Conservation (phyloP, 2,329 filamentous ascomycete genomes). For the Alternaria novae-zelandiae region DNA sequence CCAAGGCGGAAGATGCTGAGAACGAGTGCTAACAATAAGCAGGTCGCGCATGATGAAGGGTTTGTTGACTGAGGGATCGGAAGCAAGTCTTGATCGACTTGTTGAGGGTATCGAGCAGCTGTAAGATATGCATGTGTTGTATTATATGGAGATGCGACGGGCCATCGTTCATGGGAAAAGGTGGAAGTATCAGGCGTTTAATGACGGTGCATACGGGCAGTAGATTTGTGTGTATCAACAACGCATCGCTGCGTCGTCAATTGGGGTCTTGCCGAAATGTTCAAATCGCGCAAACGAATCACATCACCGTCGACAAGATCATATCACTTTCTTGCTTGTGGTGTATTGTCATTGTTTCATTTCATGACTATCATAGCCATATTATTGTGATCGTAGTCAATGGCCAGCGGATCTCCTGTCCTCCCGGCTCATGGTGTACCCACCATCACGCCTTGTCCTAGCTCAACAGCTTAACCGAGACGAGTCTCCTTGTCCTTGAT, state of each 20-base stretch:
- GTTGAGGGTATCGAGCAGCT: constrained; percentile 22
- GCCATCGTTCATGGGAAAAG: not conserved
- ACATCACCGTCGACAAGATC: not conserved
- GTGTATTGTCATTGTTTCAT: not conserved
- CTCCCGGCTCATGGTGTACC: constrained; percentile 3
- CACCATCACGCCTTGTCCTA: not conserved
- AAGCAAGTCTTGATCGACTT: constrained; percentile 18
- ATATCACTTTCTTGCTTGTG: not conserved
- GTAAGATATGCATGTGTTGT: not conserved
- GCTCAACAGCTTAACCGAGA: constrained; percentile 17
- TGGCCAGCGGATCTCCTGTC: constrained; percentile 21
- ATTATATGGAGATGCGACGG: not conserved
- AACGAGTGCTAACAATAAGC: constrained; percentile 16
- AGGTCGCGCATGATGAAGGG: constrained; percentile 33
- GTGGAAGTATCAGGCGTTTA: not conserved
- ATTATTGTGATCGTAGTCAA: not conserved
- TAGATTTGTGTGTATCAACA: not conserved
- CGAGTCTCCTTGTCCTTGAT: constrained; percentile 70
- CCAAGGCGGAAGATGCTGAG: constrained; percentile 11
- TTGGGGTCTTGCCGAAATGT: not conserved
- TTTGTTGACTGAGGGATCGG: constrained; percentile 32
- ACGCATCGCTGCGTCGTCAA: not conserved
- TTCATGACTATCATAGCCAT: constrained; percentile 19
- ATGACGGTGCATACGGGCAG: not conserved
- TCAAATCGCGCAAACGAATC: not conserved